These are phyloP conservation scores for Mortierella sp. DNA, from an alignment of 371 early-diverging fungal genomes.

Conservation along the genomic window DNA sequence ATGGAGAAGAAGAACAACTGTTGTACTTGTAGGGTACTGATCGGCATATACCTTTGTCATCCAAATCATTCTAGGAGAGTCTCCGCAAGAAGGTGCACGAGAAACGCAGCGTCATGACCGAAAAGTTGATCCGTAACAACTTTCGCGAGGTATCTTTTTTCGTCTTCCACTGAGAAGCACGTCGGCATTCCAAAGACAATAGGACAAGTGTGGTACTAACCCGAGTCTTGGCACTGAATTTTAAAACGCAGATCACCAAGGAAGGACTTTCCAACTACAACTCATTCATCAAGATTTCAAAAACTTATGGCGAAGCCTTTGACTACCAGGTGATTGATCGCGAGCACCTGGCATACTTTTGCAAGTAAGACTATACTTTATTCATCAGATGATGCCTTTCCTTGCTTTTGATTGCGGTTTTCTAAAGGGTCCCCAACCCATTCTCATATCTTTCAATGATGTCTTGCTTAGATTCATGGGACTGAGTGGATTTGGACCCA, in stretches of 20 bases:
- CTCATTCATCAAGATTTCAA: conserved; percentile 59
- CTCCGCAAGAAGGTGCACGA: conserved; percentile 68
- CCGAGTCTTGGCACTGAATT: no score
- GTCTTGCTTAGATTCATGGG: conserved; percentile 64
- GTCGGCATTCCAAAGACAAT: no score
- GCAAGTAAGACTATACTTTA: conserved; percentile 53
- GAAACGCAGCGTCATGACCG: conserved; percentile 62
- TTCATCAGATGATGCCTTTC: not conserved
- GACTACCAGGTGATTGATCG: conserved; percentile 61
- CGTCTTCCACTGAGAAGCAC: no score
- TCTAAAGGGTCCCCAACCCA: not conserved
- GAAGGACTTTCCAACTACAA: conserved; percentile 60
- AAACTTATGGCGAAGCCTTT: conserved; percentile 63
- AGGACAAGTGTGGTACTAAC: no score
- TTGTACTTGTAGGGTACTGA: no score
- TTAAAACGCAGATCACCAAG: conserved; percentile 59
- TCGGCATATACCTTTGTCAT: no score
- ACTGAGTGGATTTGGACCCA: conserved; percentile 62
- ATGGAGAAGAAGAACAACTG: no score
- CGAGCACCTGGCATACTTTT: conserved; percentile 62
- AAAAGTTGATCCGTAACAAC: conserved; percentile 56
- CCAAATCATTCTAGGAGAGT: conserved; percentile 60
- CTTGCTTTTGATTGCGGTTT: not conserved
- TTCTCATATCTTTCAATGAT: not conserved
- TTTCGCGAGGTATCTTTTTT: conserved; percentile 37